Conservation (phyloP, 2,329 filamentous ascomycete genomes). For the Colletotrichum sidae region DNA sequence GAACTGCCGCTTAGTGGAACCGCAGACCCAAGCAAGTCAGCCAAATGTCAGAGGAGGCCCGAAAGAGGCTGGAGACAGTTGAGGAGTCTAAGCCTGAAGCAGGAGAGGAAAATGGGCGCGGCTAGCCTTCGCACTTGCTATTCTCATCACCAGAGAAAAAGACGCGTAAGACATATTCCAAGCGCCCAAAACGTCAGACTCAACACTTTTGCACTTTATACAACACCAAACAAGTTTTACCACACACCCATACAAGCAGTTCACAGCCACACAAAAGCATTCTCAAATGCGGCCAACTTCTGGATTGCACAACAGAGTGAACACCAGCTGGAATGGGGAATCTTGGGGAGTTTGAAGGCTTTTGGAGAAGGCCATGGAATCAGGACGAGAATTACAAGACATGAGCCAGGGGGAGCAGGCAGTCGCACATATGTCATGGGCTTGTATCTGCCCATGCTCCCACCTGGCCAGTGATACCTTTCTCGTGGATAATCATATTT, state of each 20-base stretch:
- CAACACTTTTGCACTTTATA: too few species aligned
- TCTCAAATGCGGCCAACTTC: constrained; percentile 9
- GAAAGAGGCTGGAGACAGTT: neutral
- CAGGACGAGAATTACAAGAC: constrained; percentile 6
- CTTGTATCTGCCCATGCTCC: constrained; percentile 4
- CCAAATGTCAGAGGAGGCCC: neutral
- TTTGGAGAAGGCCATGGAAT: constrained; percentile 19
- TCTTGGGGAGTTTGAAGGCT: constrained; percentile 14
- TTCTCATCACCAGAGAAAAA: too few species aligned
- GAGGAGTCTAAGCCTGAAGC: too few species aligned
- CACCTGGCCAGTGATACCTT: constrained; percentile 26
- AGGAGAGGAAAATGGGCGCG: too few species aligned
- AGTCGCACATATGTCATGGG: constrained; percentile 3
- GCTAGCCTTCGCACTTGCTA: too few species aligned
- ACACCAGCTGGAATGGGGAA: constrained; percentile 18
- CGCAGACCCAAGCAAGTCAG: constrained; percentile 28
- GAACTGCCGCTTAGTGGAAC: constrained; percentile 54
- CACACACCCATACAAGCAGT: too few species aligned
- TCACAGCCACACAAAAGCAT: neutral
- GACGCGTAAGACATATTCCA: too few species aligned
- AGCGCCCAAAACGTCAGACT: too few species aligned
- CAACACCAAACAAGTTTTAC: too few species aligned
- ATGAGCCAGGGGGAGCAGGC: neutral
- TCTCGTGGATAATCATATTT: constrained; percentile 37
- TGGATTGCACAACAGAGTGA: constrained; percentile 21